Conservation (phyloP, 1,284 basidiomycete genomes). For the Hemileia vastatrix region DNA sequence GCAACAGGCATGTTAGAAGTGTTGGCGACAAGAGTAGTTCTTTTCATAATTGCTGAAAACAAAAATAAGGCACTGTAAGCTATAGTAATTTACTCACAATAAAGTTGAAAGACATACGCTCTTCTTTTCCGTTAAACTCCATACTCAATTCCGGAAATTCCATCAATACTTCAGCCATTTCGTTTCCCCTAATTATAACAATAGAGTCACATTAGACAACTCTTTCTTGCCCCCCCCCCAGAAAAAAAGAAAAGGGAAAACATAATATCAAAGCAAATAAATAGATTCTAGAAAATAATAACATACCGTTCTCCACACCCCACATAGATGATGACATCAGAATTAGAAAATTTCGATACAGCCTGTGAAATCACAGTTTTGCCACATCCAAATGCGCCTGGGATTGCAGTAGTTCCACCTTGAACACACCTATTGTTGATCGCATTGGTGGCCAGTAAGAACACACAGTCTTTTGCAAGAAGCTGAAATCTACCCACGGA, state of each 20-base stretch:
- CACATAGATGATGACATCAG: conserved; percentile 98
- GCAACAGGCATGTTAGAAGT: conserved; percentile 99
- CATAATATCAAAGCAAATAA: background rate
- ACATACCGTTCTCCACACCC: conserved; percentile 91
- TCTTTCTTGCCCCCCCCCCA: background rate
- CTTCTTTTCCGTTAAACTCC: conserved; percentile 78
- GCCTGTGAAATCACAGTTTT: conserved; percentile 97
- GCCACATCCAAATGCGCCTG: conserved; percentile 96
- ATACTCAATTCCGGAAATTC: conserved; percentile 93
- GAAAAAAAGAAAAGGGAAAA: conserved; percentile 5
- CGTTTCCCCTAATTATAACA: conserved; percentile 47
- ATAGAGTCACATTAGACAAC: background rate
- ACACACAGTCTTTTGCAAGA: background rate
- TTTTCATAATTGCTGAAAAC: conserved; percentile 81
- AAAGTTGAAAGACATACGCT: conserved; percentile 52
- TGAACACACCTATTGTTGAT: conserved; percentile 69
- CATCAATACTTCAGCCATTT: conserved; percentile 87
- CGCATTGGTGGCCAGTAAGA: background rate
- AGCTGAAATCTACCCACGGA: conserved; percentile 54
- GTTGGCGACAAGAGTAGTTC: conserved; percentile 96
- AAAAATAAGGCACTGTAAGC: background rate
- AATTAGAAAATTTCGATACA: conserved; percentile 97
- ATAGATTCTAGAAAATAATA: conserved; percentile 49
- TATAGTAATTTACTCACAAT: background rate
- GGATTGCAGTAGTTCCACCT: conserved; percentile 97